phyloP scores from a whole-genome alignment of 2,329 filamentous ascomycete species.

The Gaeumannomyces tritici region DNA sequence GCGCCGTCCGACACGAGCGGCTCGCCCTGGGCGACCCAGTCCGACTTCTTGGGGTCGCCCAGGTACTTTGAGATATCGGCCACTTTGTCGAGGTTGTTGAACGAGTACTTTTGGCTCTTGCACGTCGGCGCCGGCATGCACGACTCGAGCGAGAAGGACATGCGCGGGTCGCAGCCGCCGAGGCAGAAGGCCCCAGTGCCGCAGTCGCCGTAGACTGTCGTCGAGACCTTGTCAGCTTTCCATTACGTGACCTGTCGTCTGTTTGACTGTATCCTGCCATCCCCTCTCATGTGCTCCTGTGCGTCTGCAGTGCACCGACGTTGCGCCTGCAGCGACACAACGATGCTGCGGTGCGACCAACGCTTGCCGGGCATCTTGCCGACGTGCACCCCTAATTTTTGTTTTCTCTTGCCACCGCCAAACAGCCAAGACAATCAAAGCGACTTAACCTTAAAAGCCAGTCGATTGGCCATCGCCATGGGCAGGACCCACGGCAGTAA shows the following conservation, averaged over 20 bases:
- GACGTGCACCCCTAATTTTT: neutral
- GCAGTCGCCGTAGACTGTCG: slow-evolving; percentile 78
- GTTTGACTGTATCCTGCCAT: neutral
- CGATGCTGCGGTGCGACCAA: slow-evolving; percentile 2
- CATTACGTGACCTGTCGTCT: neutral
- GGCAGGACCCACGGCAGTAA: neutral
- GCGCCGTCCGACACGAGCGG: slow-evolving; percentile 59
- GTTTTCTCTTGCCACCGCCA: neutral
- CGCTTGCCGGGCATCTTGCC: neutral
- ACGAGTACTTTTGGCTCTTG: slow-evolving; percentile 61
- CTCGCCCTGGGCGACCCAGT: slow-evolving; percentile 84
- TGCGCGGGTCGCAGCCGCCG: slow-evolving; percentile 84
- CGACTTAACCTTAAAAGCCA: too few relatives aligned
- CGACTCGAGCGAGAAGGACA: slow-evolving; percentile 73
- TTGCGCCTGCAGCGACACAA: neutral
- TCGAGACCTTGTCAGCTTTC: slow-evolving; percentile 3
- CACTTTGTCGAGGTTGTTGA: slow-evolving; percentile 63
- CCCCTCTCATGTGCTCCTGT: too few relatives aligned
- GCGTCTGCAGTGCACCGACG: neutral
- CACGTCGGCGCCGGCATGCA: slow-evolving; percentile 82
- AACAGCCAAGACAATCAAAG: neutral
- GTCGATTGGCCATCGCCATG: neutral
- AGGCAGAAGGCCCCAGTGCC: slow-evolving; percentile 92
- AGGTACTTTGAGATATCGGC: slow-evolving; percentile 71
- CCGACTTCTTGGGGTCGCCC: slow-evolving; percentile 66